Evolutionary conservation across 2,329 filamentous ascomycete species (phyloP), one percentile per base, ranked within the genome.

Genomic region (Byssoonygena ceratinophila): DNA sequence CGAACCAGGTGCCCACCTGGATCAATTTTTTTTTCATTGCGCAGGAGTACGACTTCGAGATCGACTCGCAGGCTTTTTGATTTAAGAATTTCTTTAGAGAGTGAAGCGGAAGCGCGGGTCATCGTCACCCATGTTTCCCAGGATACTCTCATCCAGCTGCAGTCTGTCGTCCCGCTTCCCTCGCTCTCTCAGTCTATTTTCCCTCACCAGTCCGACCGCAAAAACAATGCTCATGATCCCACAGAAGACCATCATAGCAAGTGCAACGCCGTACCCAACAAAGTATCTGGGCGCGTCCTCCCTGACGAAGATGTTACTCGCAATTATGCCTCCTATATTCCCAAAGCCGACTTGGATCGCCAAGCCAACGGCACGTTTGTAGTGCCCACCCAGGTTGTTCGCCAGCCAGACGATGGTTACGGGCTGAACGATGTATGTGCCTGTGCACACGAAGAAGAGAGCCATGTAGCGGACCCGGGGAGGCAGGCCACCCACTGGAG

Each of bases 311-410:
- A 87, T 63, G 65, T 87, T 83, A 1, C 83, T 87, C 0, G 83
- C 83, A 22, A 87, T 59, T 0, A 86, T 80, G 0, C 81, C 82
- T 0, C 83, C 83, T 1, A 83, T 62, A 57, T 85, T 86, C 0
- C 83, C 84, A 47, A 87, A 81, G 8, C 78, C 82, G 53, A 87
- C 85, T 59, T 85, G 82, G 76, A 87, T 79, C 0, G 80, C 83
- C 45, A 82, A 85, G 1, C 79, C 80, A 3, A 82, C 79, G 0
- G 80, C 81, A 0, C 83, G 74, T 65, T 87, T 87, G 0, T 81
- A 84, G 65, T 85, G 82, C 0, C 82, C 81, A 0, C 80, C 82
- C 0, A 87, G 80, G 54, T 87, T 86, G 63, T 84, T 84, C 1
- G 83, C 82, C 0, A 82, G 81, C 83, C 83, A 87, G 0, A 79